Percentiles rank a stretch among this genome's conserved stretches.
Evolutionary conservation across 1,139 yeast species (phyloP).

Genomic region (Taphrina pruni): DNA sequence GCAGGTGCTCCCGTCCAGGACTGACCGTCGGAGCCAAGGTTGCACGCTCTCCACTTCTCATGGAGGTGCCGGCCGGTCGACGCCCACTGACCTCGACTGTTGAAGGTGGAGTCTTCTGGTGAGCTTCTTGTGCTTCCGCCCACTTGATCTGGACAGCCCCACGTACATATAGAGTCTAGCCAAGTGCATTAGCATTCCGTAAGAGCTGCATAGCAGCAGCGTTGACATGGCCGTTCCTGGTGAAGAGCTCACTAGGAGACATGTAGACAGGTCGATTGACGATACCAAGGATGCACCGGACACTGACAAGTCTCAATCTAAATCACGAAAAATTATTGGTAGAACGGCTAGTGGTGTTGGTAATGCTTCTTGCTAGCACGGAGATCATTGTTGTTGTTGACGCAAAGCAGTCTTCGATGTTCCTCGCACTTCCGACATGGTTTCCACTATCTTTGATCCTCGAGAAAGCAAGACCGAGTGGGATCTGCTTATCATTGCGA

Average conservation of each 20-base stretch:
- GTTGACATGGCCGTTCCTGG: slow-evolving; percentile 13
- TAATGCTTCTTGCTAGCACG: background rate
- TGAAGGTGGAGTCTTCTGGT: too few relatives aligned
- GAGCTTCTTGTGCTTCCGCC: background rate
- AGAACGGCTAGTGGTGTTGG: slow-evolving; percentile 35
- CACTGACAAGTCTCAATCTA: background rate
- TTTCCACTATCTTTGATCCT: slow-evolving; percentile 70
- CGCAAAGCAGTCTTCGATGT: slow-evolving; percentile 58
- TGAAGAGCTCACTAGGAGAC: slow-evolving; percentile 9
- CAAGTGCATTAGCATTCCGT: too few relatives aligned
- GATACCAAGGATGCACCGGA: background rate
- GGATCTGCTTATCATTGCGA: slow-evolving; percentile 64
- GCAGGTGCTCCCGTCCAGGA: too few relatives aligned
- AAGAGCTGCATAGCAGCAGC: background rate
- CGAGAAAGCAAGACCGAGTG: slow-evolving; percentile 69
- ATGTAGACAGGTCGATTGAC: background rate
- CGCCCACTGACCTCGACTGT: too few relatives aligned
- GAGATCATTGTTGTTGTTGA: background rate
- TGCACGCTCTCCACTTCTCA: too few relatives aligned
- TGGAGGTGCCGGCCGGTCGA: too few relatives aligned
- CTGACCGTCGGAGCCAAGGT: too few relatives aligned
- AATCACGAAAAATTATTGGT: slow-evolving; percentile 24
- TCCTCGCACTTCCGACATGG: slow-evolving; percentile 87
- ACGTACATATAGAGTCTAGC: background rate
- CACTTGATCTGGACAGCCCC: slow-evolving; percentile 16